A percentile compares a stretch with the other conserved stretches of the same genome.
Conservation (phyloP, 345 rosid species). For the Geranium rotundifolium region DNA sequence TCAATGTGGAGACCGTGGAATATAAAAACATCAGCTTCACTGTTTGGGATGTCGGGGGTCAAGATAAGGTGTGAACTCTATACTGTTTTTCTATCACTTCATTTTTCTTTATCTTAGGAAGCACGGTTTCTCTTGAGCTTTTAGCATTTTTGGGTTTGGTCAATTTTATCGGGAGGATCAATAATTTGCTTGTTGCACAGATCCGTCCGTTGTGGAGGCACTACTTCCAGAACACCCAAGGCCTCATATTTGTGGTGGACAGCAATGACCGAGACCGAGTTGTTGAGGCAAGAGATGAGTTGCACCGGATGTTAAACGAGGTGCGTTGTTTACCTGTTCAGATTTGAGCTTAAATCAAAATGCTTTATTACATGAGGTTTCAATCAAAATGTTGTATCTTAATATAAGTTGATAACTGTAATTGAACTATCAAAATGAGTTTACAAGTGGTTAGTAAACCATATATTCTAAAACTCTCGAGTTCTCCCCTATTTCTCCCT, state of each 20-base stretch:
- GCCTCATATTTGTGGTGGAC: slow-evolving; percentile 79
- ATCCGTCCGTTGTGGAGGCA: slow-evolving; percentile 90
- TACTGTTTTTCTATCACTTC: neutral
- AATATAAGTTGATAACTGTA: too few species aligned
- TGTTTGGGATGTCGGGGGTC: slow-evolving; percentile 94
- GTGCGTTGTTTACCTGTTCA: slow-evolving; percentile 13
- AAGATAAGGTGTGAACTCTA: slow-evolving; percentile 43
- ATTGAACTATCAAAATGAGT: too few species aligned
- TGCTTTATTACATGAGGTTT: too few species aligned
- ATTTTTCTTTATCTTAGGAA: too few species aligned
- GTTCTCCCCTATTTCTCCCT: too few species aligned
- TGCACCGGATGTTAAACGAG: slow-evolving; percentile 88
- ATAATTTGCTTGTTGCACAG: slow-evolving; percentile 18
- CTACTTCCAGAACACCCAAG: slow-evolving; percentile 78
- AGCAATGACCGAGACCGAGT: slow-evolving; percentile 77
- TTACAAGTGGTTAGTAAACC: too few species aligned
- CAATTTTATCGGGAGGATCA: too few species aligned
- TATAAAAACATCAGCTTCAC: slow-evolving; percentile 91
- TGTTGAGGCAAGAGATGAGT: slow-evolving; percentile 77
- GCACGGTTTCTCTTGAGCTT: neutral
- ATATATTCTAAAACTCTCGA: too few species aligned
- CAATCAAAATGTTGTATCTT: too few species aligned
- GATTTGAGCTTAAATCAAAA: too few species aligned
- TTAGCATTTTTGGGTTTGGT: neutral
- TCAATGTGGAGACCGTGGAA: slow-evolving; percentile 84